Evolutionary conservation across 176 grass and related monocot genomes (phyloP).

Genomic region (Stipa capillata): DNA sequence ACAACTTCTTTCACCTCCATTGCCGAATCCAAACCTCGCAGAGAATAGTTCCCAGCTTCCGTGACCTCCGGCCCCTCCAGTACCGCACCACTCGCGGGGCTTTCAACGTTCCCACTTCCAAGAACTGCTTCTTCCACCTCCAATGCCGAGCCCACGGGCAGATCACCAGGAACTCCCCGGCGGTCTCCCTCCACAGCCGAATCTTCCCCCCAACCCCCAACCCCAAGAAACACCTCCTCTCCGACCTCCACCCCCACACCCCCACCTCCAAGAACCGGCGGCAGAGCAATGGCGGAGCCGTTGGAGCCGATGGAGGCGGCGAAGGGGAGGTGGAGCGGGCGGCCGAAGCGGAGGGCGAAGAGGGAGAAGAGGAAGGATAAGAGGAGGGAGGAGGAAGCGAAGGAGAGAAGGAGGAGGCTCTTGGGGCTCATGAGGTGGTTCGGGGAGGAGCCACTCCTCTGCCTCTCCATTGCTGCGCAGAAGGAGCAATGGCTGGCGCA

Average conservation of each 20-base stretch:
- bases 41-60: constrained; percentile 19
- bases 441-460: constrained; percentile 24
- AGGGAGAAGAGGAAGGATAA: constrained; percentile 54
- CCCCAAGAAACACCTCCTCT: background rate
- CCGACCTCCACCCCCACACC: background rate
- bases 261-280: background rate
- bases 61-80: background rate
- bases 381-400: constrained; percentile 65
- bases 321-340: constrained; percentile 31
- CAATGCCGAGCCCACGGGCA: constrained; percentile 2
- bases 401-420: constrained; percentile 37
- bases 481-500: background rate
- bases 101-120: background rate
- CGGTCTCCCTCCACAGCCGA: background rate
- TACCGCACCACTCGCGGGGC: background rate
- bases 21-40: constrained; percentile 1
- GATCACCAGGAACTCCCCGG: background rate
- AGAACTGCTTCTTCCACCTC: background rate
- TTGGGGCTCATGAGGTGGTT: constrained; percentile 33
- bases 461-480: constrained; percentile 43
- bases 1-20: background rate
- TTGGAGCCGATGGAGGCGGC: background rate
- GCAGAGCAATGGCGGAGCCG: background rate
- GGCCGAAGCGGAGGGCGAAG: constrained; percentile 44
- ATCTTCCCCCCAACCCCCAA: background rate